Percentiles rank a stretch among this genome's conserved stretches.
These are phyloP conservation scores for Hyaloscypha hepaticicola DNA, from an alignment of 495 filamentous ascomycete species.

Conservation along the genomic window DNA sequence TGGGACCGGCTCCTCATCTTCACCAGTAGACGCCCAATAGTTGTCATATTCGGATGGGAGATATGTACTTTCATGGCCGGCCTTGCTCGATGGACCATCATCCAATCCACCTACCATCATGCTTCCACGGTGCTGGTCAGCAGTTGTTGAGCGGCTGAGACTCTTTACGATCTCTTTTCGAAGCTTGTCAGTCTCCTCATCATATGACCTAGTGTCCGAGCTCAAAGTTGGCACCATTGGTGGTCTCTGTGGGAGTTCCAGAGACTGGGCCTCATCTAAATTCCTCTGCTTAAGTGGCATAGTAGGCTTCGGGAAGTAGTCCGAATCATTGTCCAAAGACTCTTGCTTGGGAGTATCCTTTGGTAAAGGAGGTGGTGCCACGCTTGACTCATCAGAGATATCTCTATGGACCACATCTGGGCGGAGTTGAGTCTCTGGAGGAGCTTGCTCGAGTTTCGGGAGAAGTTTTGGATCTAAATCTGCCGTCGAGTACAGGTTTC, in stretches of 20 bases:
- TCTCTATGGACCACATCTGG: slow-evolving; percentile 24
- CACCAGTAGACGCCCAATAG: slow-evolving; percentile 50
- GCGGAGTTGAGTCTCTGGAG: slow-evolving; percentile 18
- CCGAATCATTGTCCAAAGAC: slow-evolving; percentile 15
- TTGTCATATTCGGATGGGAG: slow-evolving; percentile 60
- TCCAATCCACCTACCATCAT: neutral
- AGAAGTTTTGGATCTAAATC: slow-evolving; percentile 22
- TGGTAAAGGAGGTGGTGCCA: slow-evolving; percentile 36
- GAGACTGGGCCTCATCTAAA: neutral
- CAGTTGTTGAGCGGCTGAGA: slow-evolving; percentile 50
- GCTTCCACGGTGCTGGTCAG: slow-evolving; percentile 7
- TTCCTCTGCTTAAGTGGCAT: slow-evolving; percentile 47
- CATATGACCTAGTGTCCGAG: slow-evolving; percentile 52
- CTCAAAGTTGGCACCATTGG: slow-evolving; percentile 49
- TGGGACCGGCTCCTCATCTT: slow-evolving; percentile 26
- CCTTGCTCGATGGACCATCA: slow-evolving; percentile 2
- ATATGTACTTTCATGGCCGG: slow-evolving; percentile 44
- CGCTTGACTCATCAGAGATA: slow-evolving; percentile 21
- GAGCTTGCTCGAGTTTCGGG: slow-evolving; percentile 16
- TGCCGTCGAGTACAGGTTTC: slow-evolving; percentile 23
- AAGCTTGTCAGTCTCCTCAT: slow-evolving; percentile 70
- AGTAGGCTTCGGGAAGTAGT: slow-evolving; percentile 35
- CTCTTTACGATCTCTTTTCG: slow-evolving; percentile 79
- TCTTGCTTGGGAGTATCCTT: slow-evolving; percentile 40
- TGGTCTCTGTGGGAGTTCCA: slow-evolving; percentile 29